Evolutionary conservation across 208 protist species (phyloP).

Genomic region (Trypanosomatidae sp.): DNA sequence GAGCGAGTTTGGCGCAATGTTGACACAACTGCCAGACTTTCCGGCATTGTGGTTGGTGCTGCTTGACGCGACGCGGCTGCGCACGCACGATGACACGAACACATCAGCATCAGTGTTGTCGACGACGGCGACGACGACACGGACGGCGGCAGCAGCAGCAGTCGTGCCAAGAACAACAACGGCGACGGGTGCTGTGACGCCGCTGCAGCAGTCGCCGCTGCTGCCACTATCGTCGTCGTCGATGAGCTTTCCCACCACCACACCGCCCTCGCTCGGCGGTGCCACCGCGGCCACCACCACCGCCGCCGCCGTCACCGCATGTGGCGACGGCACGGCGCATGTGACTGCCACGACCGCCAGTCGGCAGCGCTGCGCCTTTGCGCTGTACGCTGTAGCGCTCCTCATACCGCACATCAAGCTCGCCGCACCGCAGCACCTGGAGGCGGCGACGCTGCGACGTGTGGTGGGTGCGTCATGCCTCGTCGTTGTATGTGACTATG

Average conservation of each 20-base stretch:
- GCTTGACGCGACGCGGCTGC: no score
- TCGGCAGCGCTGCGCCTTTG: conserved; percentile 10
- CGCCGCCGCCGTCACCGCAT: neutral
- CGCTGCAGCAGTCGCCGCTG: no score
- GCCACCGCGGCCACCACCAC: neutral
- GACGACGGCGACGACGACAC: no score
- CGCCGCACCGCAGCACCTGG: conserved; percentile 65
- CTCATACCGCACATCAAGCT: conserved; percentile 81
- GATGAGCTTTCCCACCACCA: no score
- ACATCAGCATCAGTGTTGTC: no score
- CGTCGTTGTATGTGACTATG: conserved; percentile 12
- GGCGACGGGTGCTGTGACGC: no score
- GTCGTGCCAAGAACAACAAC: no score
- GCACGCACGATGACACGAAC: no score
- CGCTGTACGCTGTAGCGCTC: conserved; percentile 63
- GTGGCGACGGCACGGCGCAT: neutral
- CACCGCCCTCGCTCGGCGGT: no score
- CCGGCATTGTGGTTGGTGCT: conserved; percentile 58
- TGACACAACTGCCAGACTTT: conserved; percentile 60
- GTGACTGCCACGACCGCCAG: neutral
- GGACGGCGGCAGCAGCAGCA: no score
- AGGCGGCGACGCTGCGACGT: conserved; percentile 34
- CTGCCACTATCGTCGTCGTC: no score
- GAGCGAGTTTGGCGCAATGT: conserved; percentile 61
- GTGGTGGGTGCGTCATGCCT: conserved; percentile 25